phyloP scores from a whole-genome alignment of 129 eudicot species.

The Escallonia rubra region DNA sequence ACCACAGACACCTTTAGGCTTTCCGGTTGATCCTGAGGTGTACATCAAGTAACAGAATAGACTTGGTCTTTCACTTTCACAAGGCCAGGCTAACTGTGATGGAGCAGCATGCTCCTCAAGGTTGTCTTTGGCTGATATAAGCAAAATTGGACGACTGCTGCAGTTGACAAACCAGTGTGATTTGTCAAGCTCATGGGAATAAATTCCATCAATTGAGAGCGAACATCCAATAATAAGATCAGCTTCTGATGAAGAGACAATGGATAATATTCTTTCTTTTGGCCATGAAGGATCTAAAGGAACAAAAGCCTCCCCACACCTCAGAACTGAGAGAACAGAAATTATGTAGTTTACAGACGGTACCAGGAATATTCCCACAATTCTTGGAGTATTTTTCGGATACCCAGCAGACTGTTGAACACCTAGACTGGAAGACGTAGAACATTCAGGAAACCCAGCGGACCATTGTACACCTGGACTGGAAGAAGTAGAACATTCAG shows the following conservation, averaged over 20 bases:
- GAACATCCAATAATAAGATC: constrained; percentile 51
- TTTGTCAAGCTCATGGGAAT: constrained; percentile 32
- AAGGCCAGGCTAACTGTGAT: constrained; percentile 46
- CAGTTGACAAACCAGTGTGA: constrained; percentile 42
- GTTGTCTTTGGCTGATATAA: constrained; percentile 30
- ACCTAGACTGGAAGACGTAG: constrained; percentile 6
- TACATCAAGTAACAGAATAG: constrained; percentile 79
- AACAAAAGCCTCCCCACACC: constrained; percentile 89
- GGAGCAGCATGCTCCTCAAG: constrained; percentile 25
- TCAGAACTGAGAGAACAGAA: constrained; percentile 64
- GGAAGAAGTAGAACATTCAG: constrained; percentile 2
- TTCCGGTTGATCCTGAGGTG: constrained; percentile 95
- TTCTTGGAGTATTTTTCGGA: constrained; percentile 31
- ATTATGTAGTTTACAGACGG: constrained; percentile 83
- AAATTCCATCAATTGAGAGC: constrained; percentile 28
- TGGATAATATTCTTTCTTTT: constrained; percentile 51
- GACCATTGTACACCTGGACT: constrained; percentile 7
- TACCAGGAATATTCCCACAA: constrained; percentile 77
- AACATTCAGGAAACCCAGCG: constrained; percentile 1
- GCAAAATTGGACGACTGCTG: constrained; percentile 38
- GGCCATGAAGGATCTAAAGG: constrained; percentile 96
- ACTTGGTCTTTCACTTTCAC: constrained; percentile 43
- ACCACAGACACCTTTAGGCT: constrained; percentile 92
- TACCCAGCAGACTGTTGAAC: constrained; percentile 7
- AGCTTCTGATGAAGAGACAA: constrained; percentile 57